Evolutionary conservation across 1,284 basidiomycete species (phyloP), one percentile per base, ranked within the genome.

Genomic region (Inonotus obliquus): DNA sequence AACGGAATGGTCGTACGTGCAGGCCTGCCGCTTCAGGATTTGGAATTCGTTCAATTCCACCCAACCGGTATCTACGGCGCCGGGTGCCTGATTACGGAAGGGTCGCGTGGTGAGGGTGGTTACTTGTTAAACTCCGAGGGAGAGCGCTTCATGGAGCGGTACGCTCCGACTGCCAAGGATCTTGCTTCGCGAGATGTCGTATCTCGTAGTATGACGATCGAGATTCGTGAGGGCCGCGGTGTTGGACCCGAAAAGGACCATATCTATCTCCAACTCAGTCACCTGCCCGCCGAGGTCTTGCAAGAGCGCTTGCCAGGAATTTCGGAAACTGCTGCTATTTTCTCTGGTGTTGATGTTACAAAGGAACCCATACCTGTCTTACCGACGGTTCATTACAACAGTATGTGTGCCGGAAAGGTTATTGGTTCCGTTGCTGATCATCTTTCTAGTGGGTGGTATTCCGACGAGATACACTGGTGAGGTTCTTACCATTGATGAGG

Each of bases 131-230:
- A 99, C 82, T 94, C 94, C 10, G 92, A 98, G 81, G 97, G 97
- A 75, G 97, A 99, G 78, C 92, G 97, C 66, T 99, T 99, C 83
- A 99, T 99, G 97, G 96, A 99, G 78, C 93, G 96, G 76, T 97
- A 98, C 75, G 97, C 97, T 1, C 97, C 97, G 19, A 98, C 96
- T 57, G 97, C 97, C 67, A 99, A 99, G 83, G 97, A 99, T 82
- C 86, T 99, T 67, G 97, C 97, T 48, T 99, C 97, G 60, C 95
- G 97, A 76, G 97, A 99, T 74, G 97, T 99, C 73, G 97, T 99
- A 55, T 99, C 97, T 62, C 94, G 97, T 70, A 96, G 93, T 63
- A 99, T 99, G 96, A 99, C 97, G 57, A 84, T 99, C 69, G 97
- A 99, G 77, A 95, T 99, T 72, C 92, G 97, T 66, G 97, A 99